Percentiles rank a stretch among this genome's conserved stretches.
Conservation (phyloP, 2,329 filamentous ascomycete genomes). For the Pseudocercospora fijiensis region DNA sequence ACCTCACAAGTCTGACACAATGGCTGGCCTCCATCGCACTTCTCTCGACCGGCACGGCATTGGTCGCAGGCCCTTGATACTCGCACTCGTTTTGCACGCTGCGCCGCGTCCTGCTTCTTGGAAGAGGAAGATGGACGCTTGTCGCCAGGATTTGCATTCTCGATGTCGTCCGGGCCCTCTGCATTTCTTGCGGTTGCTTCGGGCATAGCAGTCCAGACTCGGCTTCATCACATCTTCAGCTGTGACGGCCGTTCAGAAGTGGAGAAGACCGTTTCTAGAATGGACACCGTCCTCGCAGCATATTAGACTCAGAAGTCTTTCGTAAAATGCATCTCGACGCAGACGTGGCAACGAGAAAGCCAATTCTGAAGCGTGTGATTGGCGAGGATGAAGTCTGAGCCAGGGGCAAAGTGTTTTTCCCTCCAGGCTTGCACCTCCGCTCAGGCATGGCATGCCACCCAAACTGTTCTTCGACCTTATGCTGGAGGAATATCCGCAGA, state of each 20-base stretch:
- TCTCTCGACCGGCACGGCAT: conserved; percentile 54
- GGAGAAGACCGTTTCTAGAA: neutral
- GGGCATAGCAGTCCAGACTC: conserved; percentile 22
- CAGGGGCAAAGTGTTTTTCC: neutral
- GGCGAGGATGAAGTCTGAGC: neutral
- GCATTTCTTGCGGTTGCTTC: conserved; percentile 10
- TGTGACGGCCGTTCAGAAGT: neutral
- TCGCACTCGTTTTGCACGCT: conserved; percentile 53
- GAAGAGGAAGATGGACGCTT: conserved; percentile 22
- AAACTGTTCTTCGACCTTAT: neutral
- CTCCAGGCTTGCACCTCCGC: neutral
- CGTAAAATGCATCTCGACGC: neutral
- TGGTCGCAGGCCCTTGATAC: conserved; percentile 45
- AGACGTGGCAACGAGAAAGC: neutral
- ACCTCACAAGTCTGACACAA: conserved; percentile 65
- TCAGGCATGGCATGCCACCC: neutral
- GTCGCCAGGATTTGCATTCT: conserved; percentile 6
- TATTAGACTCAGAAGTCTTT: neutral
- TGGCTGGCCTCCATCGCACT: conserved; percentile 69
- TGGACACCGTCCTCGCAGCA: neutral
- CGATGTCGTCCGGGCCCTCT: conserved; percentile 10
- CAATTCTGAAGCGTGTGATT: neutral
- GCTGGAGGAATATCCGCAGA: neutral
- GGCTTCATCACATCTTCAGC: conserved; percentile 9
- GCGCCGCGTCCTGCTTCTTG: conserved; percentile 24